Conservation (phyloP, 1,284 basidiomycete species). For the Boletus mariae region DNA sequence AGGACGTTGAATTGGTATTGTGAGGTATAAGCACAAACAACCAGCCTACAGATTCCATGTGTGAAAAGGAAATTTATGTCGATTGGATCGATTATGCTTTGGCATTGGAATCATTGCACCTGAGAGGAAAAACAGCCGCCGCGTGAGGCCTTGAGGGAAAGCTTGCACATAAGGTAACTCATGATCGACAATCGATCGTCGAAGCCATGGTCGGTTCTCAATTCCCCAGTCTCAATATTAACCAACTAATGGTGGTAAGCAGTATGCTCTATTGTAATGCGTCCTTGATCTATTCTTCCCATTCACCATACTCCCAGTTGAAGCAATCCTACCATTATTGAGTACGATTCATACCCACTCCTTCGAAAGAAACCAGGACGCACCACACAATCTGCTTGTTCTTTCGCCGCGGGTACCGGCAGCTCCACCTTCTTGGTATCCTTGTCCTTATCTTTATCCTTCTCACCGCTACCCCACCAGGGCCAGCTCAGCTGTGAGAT, state of each 20-base stretch:
- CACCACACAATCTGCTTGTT: slow-evolving; percentile 40
- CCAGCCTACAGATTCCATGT: too few species aligned
- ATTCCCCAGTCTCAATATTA: background rate
- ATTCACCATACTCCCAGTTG: slow-evolving; percentile 60
- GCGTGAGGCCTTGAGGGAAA: too few species aligned
- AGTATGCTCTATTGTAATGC: background rate
- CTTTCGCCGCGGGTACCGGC: slow-evolving; percentile 43
- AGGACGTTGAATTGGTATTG: too few species aligned
- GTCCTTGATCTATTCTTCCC: slow-evolving; percentile 7
- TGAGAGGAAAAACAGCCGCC: too few species aligned
- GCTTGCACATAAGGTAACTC: background rate
- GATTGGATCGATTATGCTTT: too few species aligned
- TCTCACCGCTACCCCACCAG: slow-evolving; percentile 27
- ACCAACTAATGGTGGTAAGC: background rate
- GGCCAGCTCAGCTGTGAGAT: slow-evolving; percentile 16
- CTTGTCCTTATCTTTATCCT: slow-evolving; percentile 18
- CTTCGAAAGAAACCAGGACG: slow-evolving; percentile 3
- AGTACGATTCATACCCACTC: background rate
- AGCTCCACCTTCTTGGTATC: slow-evolving; percentile 17
- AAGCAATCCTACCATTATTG: slow-evolving; percentile 53
- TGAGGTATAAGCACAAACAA: too few species aligned
- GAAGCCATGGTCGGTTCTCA: background rate
- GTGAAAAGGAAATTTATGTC: too few species aligned
- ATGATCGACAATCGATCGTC: background rate
- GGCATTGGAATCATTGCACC: too few species aligned